A percentile compares a stretch with the other conserved stretches of the same genome.
Conservation (phyloP, 805 yeast species). For the Hanseniaspora mollemarum region DNA sequence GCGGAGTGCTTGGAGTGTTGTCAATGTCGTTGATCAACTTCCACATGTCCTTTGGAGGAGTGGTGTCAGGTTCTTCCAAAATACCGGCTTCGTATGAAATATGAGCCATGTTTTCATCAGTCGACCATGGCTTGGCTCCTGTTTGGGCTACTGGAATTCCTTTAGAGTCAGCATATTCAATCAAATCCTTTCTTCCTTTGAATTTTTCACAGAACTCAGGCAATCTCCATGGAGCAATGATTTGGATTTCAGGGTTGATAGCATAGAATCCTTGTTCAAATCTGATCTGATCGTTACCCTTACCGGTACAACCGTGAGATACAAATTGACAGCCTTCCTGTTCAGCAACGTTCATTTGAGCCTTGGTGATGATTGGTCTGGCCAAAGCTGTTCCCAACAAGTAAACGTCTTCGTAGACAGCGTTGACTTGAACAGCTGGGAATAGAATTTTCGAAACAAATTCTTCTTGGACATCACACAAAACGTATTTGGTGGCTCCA, state of each 20-base stretch:
- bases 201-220: slow-evolving; percentile 89
- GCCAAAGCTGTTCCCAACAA: slow-evolving; percentile 95
- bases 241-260: slow-evolving; percentile 89
- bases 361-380: slow-evolving; percentile 97
- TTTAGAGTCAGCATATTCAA: slow-evolving; percentile 87
- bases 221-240: slow-evolving; percentile 99
- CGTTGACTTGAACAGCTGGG: slow-evolving; percentile 97
- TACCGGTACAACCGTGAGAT: slow-evolving; percentile 98
- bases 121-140: slow-evolving; percentile 98
- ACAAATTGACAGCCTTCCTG: slow-evolving; percentile 97
- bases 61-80: slow-evolving; percentile 94
- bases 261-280: slow-evolving; percentile 96
- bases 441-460: slow-evolving; percentile 80
- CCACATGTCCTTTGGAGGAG: slow-evolving; percentile 99
- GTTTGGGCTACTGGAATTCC: slow-evolving; percentile 93
- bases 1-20: slow-evolving; percentile 91
- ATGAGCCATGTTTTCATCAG: slow-evolving; percentile 98
- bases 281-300: slow-evolving; percentile 98
- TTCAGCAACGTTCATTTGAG: slow-evolving; percentile 94
- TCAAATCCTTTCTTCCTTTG: slow-evolving; percentile 93
- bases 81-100: slow-evolving; percentile 99
- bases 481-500: slow-evolving; percentile 92
- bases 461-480: slow-evolving; percentile 88
- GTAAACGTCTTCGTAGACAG: slow-evolving; percentile 95
- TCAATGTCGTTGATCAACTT: slow-evolving; percentile 90